Base-by-base conservation (phyloP, 2,329 filamentous ascomycete species). In the Ascocoryne sarcoides region DNA sequence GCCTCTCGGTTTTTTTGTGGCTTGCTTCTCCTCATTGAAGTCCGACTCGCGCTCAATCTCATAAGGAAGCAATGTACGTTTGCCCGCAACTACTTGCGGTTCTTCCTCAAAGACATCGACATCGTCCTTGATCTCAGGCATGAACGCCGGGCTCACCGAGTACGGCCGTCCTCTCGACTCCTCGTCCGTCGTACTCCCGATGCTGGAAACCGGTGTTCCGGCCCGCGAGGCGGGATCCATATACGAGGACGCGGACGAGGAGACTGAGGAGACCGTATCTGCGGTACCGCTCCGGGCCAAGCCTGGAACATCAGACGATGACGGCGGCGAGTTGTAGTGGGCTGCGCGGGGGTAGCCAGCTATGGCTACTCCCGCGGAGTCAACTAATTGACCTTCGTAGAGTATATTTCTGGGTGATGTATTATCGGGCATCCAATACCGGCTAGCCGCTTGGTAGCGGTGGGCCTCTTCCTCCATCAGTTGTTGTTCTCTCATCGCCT, bases 241-340 rank as follows among this genome's bases (percentile, higher is more conserved):
- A 39, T 59, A 60, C 14, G 59, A 60, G 10, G 57, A 56, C 16
- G 50, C 49, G 1, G 58, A 60, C 17, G 58, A 61, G 21, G 55
- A 57, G 35, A 53, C 45, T 17, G 54, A 45, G 20, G 48, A 52
- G 34, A 51, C 45, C 26, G 49, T 52, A 35, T 58, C 57, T 19
- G 44, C 42, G 7, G 58, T 60, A 31, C 54, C 54, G 30, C 54
- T 58, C 37, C 58, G 57, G 14, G 53, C 52, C 19, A 63, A 57
- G 36, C 43, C 53, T 8, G 62, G 61, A 16, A 62, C 49, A 32
- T 62, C 59, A n/a, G 51, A 51, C 3, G 57, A 51, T 9, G 56
- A 57, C 9, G 62, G 62, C 33, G 61, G 60, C 9, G 61, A 62
- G 34, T 59, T 46, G 44, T 50, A 50, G 36, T 37, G 37, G 31